Evolutionary conservation across 2,329 filamentous ascomycete species (phyloP).

Genomic region (Paramyrothecium sp.): DNA sequence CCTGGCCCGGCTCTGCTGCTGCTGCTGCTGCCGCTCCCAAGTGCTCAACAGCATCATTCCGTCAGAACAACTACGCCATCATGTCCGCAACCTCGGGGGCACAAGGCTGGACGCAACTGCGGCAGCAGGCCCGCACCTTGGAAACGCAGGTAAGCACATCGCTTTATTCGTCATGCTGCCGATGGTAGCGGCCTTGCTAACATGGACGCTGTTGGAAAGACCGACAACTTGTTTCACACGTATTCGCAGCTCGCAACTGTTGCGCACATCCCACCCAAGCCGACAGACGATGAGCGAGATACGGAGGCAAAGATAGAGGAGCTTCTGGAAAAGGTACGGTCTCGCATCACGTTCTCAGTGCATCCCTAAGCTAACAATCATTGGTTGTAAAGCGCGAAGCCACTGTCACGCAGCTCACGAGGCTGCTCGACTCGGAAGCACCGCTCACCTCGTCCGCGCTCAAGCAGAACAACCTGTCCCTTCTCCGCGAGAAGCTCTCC

Average conservation of each 20-base stretch:
- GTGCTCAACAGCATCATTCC: conserved; percentile 7
- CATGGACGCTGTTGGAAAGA: conserved; percentile 48
- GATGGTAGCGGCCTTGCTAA: not conserved
- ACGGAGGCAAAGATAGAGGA: conserved; percentile 83
- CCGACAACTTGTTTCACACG: conserved; percentile 76
- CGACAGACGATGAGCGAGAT: conserved; percentile 78
- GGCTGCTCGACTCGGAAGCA: conserved; percentile 90
- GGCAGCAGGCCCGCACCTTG: conserved; percentile 84
- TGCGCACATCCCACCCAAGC: conserved; percentile 75
- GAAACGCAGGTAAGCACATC: conserved; percentile 74
- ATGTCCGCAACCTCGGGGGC: conserved; percentile 56
- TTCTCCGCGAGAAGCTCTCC: conserved; percentile 84
- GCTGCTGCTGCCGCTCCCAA: not conserved
- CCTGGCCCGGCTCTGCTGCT: not conserved
- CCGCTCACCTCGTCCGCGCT: conserved; percentile 82
- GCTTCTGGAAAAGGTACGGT: conserved; percentile 71
- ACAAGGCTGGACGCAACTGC: conserved; percentile 86
- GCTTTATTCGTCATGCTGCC: not conserved
- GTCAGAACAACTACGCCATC: conserved; percentile 9
- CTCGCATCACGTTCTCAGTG: not conserved
- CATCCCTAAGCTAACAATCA: no score
- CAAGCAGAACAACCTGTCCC: conserved; percentile 94
- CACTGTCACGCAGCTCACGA: conserved; percentile 77
- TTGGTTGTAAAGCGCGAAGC: conserved; percentile 65
- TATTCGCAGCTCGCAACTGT: conserved; percentile 90